Evolutionary conservation across 306 rosid genomes (phyloP), one percentile per base, ranked within the genome.

Genomic region (Trifolium pratense): DNA sequence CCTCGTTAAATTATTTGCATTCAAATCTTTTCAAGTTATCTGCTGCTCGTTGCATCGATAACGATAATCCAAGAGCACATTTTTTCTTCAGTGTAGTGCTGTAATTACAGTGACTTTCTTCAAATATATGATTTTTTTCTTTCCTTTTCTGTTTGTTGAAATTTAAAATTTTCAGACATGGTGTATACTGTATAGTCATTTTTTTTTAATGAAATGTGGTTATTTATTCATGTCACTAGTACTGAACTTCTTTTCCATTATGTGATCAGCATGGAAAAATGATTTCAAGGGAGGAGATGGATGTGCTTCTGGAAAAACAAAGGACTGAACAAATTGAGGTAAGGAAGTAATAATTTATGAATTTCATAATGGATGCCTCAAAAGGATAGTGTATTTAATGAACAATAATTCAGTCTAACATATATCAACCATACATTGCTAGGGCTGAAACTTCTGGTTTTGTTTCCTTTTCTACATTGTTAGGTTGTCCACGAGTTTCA

Each of bases 241-340:
- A 70, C 80, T 79, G 66, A 86, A 40, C 66, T 73, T 71, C 68
- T 78, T 74, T 55, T 51, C 81, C 70, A 34, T 71, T 49, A 66
- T 73, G 43, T 72, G 71, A 70, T 82, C 94, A 94, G 99, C 92
- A 89, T 20, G 94, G 95, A 46, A 88, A 89, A 82, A 71, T 94
- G 84, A 89, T 88, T 81, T 81, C 97, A 68, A 89, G 97, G 84
- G 91, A 88, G 74, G 99, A 94, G 81, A 87, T 94, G 48, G 81
- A 94, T 68, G 71, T 81, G 79, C 80, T 84, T 71, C 83, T 91
- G 78, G 90, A 86, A 0, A 86, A 86, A 66, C 91, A 89, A 70
- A 89, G 88, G 83, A 86, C 87, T 6, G 88, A 91, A 79, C 89
- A 88, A 80, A 62, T 87, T 39, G 89, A 89, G 96, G 99, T 94